Evolutionary conservation across 2,329 filamentous ascomycete species (phyloP).

Genomic region (Trichothecium sympodiale): DNA sequence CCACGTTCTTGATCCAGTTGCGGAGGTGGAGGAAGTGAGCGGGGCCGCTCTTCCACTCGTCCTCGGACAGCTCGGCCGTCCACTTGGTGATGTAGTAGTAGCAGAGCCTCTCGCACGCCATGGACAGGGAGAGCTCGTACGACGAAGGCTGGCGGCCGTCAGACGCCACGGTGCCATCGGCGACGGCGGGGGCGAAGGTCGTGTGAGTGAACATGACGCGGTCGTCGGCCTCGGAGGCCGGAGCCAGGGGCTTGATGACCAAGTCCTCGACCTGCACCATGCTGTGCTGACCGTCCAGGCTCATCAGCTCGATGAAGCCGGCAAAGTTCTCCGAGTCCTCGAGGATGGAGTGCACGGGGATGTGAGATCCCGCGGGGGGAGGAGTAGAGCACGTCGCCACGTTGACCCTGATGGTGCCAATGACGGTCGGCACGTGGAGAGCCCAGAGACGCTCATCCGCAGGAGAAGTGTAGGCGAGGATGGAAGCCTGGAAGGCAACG

Average conservation of each 20-base stretch:
- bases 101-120: conserved; percentile 11
- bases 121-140: conserved; percentile 7
- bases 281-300: conserved; percentile 3
- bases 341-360: background rate
- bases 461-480: conserved; percentile 18
- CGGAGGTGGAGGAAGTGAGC: conserved; percentile 9
- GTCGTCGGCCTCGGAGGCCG: conserved; percentile 9
- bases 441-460: conserved; percentile 17
- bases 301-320: conserved; percentile 7
- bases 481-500: conserved; percentile 17
- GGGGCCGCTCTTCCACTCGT: conserved; percentile 10
- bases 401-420: conserved; percentile 11
- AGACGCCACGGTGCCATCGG: conserved; percentile 3
- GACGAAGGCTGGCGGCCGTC: conserved; percentile 1
- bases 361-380: background rate
- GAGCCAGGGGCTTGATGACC: conserved; percentile 8
- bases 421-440: conserved; percentile 16
- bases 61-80: conserved; percentile 9
- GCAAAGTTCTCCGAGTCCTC: conserved; percentile 3
- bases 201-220: conserved; percentile 9
- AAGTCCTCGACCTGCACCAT: conserved; percentile 11
- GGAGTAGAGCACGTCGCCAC: background rate
- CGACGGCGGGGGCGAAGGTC: conserved; percentile 6
- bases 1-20: conserved; percentile 7
- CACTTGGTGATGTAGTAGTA: conserved; percentile 13